These are phyloP conservation scores for Cinchona pubescens DNA, from an alignment of 257 asterid genomes.

Conservation along the genomic window DNA sequence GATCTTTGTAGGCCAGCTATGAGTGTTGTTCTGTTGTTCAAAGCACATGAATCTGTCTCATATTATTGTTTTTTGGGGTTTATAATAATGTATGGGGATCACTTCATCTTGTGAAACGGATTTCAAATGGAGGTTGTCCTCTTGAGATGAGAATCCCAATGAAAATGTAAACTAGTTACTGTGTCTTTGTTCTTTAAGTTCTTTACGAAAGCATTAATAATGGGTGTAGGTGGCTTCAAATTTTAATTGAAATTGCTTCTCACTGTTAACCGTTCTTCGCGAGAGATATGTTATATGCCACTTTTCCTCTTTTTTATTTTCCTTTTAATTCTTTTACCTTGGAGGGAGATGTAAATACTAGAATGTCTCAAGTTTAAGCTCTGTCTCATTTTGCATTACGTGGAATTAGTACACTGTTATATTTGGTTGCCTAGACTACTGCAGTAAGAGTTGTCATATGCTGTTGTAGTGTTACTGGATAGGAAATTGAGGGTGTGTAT, in stretches of 20 bases:
- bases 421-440: background rate
- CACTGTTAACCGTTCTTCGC: background rate
- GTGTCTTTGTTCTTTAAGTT: background rate
- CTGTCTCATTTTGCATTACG: background rate
- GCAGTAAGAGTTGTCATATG: background rate
- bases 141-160: background rate
- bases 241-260: background rate
- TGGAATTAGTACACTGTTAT: background rate
- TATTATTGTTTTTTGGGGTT: background rate
- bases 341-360: background rate
- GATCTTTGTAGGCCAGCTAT: too few species aligned
- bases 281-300: background rate
- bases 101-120: background rate
- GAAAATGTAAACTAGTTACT: background rate
- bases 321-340: background rate
- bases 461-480: background rate
- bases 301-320: background rate
- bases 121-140: background rate
- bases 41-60: too few species aligned
- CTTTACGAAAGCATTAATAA: background rate
- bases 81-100: background rate
- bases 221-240: background rate
- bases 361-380: background rate
- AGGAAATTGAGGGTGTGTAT: background rate
- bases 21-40: background rate